Percentiles rank a stretch among this genome's conserved stretches.
Evolutionary conservation across 225 moss, liverwort and hornwort species (phyloP).

Genomic region (Bryoerythrophyllum caledonicum): DNA sequence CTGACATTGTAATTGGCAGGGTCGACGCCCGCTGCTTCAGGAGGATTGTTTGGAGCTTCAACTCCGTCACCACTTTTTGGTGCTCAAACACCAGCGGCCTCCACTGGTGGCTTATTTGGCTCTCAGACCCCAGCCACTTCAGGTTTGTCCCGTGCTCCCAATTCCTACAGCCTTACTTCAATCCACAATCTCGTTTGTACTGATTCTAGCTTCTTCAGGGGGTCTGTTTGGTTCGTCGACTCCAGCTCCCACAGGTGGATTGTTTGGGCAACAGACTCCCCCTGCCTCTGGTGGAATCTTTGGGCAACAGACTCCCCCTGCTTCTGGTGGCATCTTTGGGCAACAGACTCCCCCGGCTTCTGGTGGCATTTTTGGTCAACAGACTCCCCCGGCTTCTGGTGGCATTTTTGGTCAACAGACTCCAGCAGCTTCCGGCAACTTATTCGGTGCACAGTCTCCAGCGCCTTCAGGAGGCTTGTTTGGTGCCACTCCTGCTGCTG

Average conservation of each 20-base stretch:
- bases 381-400: constrained; percentile 32
- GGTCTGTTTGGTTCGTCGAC: constrained; percentile 49
- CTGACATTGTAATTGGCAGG: constrained; percentile 42
- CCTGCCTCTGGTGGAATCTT: constrained; percentile 47
- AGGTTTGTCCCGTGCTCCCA: constrained; percentile 27
- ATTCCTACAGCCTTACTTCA: neutral
- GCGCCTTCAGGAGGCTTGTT: constrained; percentile 47
- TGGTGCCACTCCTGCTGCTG: constrained; percentile 33
- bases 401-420: constrained; percentile 41
- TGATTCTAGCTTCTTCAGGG: constrained; percentile 27
- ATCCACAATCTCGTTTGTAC: constrained; percentile 7
- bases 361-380: constrained; percentile 50
- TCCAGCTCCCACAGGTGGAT: constrained; percentile 39
- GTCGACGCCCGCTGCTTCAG: constrained; percentile 48
- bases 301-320: constrained; percentile 44
- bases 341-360: constrained; percentile 42
- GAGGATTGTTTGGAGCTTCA: constrained; percentile 54
- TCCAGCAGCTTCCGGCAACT: constrained; percentile 41
- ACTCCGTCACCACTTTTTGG: constrained; percentile 54
- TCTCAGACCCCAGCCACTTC: constrained; percentile 55
- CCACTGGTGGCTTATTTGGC: constrained; percentile 42
- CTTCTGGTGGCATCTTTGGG: constrained; percentile 53
- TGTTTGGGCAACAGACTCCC: constrained; percentile 59
- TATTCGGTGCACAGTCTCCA: constrained; percentile 45
- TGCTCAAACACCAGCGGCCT: constrained; percentile 41